Evolutionary conservation across 2,329 filamentous ascomycete species (phyloP), one percentile per base, ranked within the genome.

Genomic region (Scedosporium dehoogii): DNA sequence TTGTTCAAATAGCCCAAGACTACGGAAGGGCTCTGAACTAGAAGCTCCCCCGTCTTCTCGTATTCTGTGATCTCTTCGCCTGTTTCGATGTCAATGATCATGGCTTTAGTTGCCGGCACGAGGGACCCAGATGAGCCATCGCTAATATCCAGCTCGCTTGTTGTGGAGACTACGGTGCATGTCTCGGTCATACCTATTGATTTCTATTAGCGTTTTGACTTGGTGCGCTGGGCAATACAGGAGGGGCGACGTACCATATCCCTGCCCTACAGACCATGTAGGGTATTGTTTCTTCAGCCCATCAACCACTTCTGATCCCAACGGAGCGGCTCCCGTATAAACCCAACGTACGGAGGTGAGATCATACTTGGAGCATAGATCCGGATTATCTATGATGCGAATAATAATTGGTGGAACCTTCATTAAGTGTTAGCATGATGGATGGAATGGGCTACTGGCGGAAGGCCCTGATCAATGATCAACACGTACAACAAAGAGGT

Each of bases 1-100:
- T 96, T 96, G 75, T 96, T 89, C 61, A 96, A 76, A 68, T 97
- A 97, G 0, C 92, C 92, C 0, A 96, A 74, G 0, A 89, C 86
- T 1, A 96, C 84, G 1, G 87, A 86, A 0, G 91, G 92, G 0
- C 85, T 85, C 71, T 91, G 89, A 23, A 96, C 83, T 18, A 90
- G 80, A 12, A 97, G 81, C 73, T 97, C 92, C 44, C 92, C 92
- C 0, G 88, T 89, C 56, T 85, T 84, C 65, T 92, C 77, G 67
- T 89, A 86, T 6, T 77, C 80, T 0, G 83, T 87, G 53, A 92
- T 79, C 68, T 92, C 88, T 1, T 80, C 77, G 4, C 88, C 89
- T 6, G 27, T 29, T 60, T 91, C 87, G 1, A 78, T 69, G 2
- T 84, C 83, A 48, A 93, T 76, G 9, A 92, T 75, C 65, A 87